Evolutionary conservation across 345 rosid species (phyloP).

Genomic region (Brassica incana): DNA sequence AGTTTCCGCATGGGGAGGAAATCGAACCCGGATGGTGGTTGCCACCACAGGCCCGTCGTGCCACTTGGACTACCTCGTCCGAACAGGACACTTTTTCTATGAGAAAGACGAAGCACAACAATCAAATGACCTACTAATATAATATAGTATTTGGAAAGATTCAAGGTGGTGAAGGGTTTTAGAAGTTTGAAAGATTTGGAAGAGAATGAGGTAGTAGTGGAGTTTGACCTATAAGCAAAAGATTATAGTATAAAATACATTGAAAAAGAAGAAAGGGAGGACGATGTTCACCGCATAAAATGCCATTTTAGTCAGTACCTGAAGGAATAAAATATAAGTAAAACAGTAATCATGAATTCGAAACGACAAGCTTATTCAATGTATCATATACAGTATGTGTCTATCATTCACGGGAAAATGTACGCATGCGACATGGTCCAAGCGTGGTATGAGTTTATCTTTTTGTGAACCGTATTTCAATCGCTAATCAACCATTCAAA

Average conservation of each 20-base stretch:
- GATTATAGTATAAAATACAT: neutral
- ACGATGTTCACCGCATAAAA: neutral
- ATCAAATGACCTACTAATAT: neutral
- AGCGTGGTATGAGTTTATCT: neutral
- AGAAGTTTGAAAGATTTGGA: conserved; percentile 13
- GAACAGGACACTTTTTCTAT: too few species aligned
- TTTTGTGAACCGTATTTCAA: neutral
- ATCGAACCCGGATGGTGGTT: too few species aligned
- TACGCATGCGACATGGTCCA: neutral
- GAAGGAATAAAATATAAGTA: neutral
- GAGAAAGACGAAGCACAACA: neutral
- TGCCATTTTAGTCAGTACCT: neutral
- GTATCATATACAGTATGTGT: neutral
- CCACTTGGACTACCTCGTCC: too few species aligned
- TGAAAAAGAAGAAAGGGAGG: conserved; percentile 3
- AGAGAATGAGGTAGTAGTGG: conserved; percentile 27
- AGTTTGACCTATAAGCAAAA: conserved; percentile 34
- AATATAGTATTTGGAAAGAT: neutral
- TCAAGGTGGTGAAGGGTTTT: neutral
- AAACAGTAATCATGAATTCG: neutral
- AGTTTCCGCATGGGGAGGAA: too few species aligned
- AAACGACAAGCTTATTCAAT: neutral
- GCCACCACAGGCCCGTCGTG: too few species aligned
- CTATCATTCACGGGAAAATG: neutral
- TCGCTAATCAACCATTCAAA: neutral